Evolutionary conservation across 345 rosid species (phyloP).

Genomic region (Litchi chinensis): DNA sequence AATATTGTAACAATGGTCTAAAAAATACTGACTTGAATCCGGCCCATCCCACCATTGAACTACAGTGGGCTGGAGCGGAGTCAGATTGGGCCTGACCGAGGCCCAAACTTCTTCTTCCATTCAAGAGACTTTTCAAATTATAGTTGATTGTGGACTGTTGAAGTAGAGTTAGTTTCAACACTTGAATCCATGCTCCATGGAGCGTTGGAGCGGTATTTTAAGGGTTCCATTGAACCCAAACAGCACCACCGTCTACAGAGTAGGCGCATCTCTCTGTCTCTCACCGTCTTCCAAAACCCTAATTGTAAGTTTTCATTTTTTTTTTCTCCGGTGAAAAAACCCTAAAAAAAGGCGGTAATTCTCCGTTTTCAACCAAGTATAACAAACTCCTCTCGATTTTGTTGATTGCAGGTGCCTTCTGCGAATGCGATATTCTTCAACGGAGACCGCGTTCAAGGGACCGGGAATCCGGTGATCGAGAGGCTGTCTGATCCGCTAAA

Average conservation of each 20-base stretch:
- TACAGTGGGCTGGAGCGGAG: not conserved
- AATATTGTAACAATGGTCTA: too few species aligned
- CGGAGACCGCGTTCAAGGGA: slow-evolving; percentile 73
- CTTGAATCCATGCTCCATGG: slow-evolving; percentile 37
- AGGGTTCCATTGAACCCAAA: slow-evolving; percentile 53
- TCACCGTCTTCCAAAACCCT: slow-evolving; percentile 43
- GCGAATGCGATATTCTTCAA: slow-evolving; percentile 73
- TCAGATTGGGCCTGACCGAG: not conserved
- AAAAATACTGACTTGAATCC: too few species aligned
- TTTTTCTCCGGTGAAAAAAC: not conserved
- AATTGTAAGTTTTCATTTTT: slow-evolving; percentile 34
- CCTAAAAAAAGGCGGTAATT: not conserved
- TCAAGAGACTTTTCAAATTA: not conserved
- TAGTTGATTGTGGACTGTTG: not conserved
- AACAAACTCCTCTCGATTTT: not conserved
- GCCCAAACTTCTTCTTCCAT: not conserved
- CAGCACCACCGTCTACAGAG: slow-evolving; percentile 39
- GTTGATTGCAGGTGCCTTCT: slow-evolving; percentile 50
- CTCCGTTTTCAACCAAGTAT: not conserved
- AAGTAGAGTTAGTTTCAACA: not conserved
- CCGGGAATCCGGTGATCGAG: slow-evolving; percentile 68
- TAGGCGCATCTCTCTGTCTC: slow-evolving; percentile 74
- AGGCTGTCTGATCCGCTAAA: slow-evolving; percentile 63
- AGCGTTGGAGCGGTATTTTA: slow-evolving; percentile 60
- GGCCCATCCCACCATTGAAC: too few species aligned